Conservation (phyloP, 1,284 basidiomycete genomes). For the Boletus semigastroideus region DNA sequence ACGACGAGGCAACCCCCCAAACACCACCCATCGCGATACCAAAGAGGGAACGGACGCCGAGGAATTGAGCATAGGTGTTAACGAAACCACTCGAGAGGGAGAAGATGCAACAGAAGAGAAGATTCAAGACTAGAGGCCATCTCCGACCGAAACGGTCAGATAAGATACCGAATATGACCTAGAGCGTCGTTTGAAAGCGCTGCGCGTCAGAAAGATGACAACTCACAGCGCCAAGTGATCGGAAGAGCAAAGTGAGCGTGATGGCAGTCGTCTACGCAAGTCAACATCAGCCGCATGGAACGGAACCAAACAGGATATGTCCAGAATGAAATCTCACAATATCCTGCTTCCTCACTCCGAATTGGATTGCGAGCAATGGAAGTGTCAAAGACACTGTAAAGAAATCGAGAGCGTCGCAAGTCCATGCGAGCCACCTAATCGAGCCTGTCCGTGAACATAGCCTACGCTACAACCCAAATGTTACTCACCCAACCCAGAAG, state of each 20-base stretch:
- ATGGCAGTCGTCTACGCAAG: slow-evolving; percentile 71
- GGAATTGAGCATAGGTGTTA: slow-evolving; percentile 66
- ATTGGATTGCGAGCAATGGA: slow-evolving; percentile 52
- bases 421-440: slow-evolving; percentile 74
- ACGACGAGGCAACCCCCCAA: slow-evolving; percentile 76
- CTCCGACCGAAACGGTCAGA: slow-evolving; percentile 90
- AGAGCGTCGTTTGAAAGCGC: background rate
- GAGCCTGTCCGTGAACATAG: background rate
- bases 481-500: slow-evolving; percentile 58
- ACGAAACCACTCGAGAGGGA: slow-evolving; percentile 80
- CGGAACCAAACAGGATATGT: background rate
- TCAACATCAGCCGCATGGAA: background rate
- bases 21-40: slow-evolving; percentile 88
- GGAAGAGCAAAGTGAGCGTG: slow-evolving; percentile 90
- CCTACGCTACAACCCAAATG: background rate
- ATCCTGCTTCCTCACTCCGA: slow-evolving; percentile 43
- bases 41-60: slow-evolving; percentile 74
- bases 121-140: slow-evolving; percentile 85
- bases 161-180: slow-evolving; percentile 75
- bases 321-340: slow-evolving; percentile 47
- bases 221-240: slow-evolving; percentile 78
- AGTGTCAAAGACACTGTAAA: slow-evolving; percentile 82
- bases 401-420: slow-evolving; percentile 80
- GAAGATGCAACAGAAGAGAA: slow-evolving; percentile 70
- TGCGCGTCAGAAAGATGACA: background rate